Evolutionary conservation across 1,139 yeast species (phyloP), one percentile per base, ranked within the genome.

Genomic region (Suhomyces bolitotheri): DNA sequence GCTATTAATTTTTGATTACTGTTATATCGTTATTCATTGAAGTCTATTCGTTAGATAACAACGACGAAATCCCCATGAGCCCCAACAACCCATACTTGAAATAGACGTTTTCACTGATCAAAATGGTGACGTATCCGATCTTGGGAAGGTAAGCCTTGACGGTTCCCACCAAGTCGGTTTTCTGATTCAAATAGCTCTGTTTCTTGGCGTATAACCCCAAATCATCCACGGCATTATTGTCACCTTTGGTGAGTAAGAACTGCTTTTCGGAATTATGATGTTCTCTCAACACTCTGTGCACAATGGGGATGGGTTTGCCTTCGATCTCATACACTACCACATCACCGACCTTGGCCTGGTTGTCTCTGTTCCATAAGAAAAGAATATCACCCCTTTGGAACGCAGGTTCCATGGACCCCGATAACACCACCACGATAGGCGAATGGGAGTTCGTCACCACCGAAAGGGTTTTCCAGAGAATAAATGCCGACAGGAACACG

Each of bases 401-500:
- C 0, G 98, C 98, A 1, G 99, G 99, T 58, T 94, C 98, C 99
- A 92, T 92, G 1, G 97, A 92, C 5, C 98, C 99, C 2, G 97
- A 88, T 31, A 92, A 76, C 9, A 92, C 99, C 24, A 92, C 98
- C 25, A 94, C 98, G 25, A 92, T 80, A 12, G 99, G 99, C 2
- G 97, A 87, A 45, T 87, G 84, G 1, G 96, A 82, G 61, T 88
- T 82, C 16, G 96, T 73, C 2, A 82, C 70, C 4, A 92, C 71
- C 1, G 90, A 81, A 15, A 92, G 69, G 0, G 87, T 78, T 58
- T 88, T 89, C 95, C 97, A 92, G 44, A 88, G 77, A 78, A 92
- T 86, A 60, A 82, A 92, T 0, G 98, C 96, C 0, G 95, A 80
- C 8, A 96, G 76, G 40, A 89, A 74, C 30, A 87, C 90, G 65